Evolutionary conservation across 2,329 filamentous ascomycete genomes (phyloP), one percentile per base, ranked within the genome.

Genomic region (Aspergillus fructus): DNA sequence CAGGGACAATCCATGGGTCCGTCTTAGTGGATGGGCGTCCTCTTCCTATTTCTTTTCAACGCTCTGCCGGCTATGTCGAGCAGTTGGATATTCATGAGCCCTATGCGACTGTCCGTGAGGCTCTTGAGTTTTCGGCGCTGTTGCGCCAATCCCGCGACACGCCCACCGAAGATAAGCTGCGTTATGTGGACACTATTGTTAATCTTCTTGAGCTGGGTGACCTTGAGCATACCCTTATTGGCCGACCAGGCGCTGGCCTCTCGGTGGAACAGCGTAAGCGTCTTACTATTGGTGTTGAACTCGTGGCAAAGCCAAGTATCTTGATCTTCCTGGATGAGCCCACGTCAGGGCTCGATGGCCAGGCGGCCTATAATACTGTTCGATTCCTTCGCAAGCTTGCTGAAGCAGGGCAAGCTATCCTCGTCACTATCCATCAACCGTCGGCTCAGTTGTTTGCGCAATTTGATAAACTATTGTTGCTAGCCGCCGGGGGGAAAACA

Each of bases 361-460:
- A 88, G 62, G 83, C 83, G 0, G 85, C 87, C 0, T 87, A 79
- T 69, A 85, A 82, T 0, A 88, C 88, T 49, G 78, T 88, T 3
- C 78, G 82, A 1, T 88, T 89, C 71, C 70, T 89, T 33, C 83
- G 83, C 69, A 89, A 89, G 64, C 76, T 89, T 2, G 79, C 84
- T 13, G 74, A 77, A 7, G 82, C 84, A 11, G 86, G 86, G 0
- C 85, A 89, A 65, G 86, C 86, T 1, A 85, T 89, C 50, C 74
- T 89, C 45, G 88, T 85, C 66, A 89, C 86, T 0, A 89, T 89
- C 49, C 86, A 89, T 65, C 86, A 89, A 62, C 86, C 86, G 3
- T 85, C 82, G 4, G 84, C 84, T 0, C 78, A 86, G 19, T 76
- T 89, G 1, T 85, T 89, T 55, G 80, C 87, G 59, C 80, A 89